phyloP scores from a whole-genome alignment of 2,329 filamentous ascomycete species.

The Scedosporium boydii region DNA sequence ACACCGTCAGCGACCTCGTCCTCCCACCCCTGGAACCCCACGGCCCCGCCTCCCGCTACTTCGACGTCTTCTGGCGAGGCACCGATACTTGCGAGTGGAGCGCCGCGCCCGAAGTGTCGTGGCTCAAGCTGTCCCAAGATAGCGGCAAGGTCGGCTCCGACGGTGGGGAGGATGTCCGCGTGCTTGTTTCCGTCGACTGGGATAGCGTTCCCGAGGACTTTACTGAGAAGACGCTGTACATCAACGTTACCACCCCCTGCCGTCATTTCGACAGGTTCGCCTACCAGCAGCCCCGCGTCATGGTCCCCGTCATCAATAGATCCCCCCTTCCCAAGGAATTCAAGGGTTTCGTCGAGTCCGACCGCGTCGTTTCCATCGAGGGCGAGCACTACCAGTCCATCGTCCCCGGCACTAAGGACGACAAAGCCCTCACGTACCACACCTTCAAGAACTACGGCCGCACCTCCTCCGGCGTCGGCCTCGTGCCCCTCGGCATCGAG shows the following conservation, averaged over 20 bases:
- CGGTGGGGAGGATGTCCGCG: slow-evolving; percentile 15
- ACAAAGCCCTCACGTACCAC: slow-evolving; percentile 33
- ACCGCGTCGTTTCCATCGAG: slow-evolving; percentile 46
- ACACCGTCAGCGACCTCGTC: slow-evolving; percentile 41
- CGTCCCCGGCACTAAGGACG: slow-evolving; percentile 16
- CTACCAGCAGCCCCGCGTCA: slow-evolving; percentile 32
- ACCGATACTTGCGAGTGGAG: slow-evolving; percentile 42
- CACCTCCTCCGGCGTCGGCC: slow-evolving; percentile 46
- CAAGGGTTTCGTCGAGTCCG: slow-evolving; percentile 52
- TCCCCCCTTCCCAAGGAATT: slow-evolving; percentile 40
- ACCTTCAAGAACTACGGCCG: slow-evolving; percentile 46
- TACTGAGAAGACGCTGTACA: slow-evolving; percentile 35
- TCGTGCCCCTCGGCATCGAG: slow-evolving; percentile 41
- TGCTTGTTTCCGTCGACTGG: slow-evolving; percentile 15
- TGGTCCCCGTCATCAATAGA: slow-evolving; percentile 44
- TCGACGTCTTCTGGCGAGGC: slow-evolving; percentile 55
- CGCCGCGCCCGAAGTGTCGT: slow-evolving; percentile 35
- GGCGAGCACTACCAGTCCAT: slow-evolving; percentile 40
- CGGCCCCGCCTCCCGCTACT: slow-evolving; percentile 44
- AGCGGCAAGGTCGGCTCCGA: slow-evolving; percentile 37
- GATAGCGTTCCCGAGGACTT: slow-evolving; percentile 42
- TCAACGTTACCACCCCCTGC: slow-evolving; percentile 42
- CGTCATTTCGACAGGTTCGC: slow-evolving; percentile 30
- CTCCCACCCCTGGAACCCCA: slow-evolving; percentile 50
- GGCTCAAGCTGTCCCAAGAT: slow-evolving; percentile 40